Evolutionary conservation across 2,329 filamentous ascomycete species (phyloP).

Genomic region (Harringtonia lauricola): DNA sequence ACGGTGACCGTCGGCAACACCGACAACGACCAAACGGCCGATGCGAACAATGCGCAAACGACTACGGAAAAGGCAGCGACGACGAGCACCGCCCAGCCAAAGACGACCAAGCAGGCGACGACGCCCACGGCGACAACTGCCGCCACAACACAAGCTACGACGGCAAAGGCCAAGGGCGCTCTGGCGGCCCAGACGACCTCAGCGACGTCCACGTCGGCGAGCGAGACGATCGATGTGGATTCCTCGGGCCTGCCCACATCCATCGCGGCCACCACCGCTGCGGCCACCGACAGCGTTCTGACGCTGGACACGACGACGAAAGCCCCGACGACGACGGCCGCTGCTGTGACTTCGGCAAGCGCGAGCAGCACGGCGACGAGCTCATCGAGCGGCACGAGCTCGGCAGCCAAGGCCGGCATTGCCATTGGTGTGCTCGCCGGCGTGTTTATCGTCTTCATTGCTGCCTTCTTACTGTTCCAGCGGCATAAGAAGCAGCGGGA

Average conservation of each 20-base stretch:
- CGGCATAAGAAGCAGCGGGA: slow-evolving; percentile 57
- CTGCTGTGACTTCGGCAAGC: neutral
- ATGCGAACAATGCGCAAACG: neutral
- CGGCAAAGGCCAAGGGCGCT: no score
- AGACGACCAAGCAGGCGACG: slow-evolving; percentile 3
- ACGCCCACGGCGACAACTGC: neutral
- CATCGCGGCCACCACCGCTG: neutral
- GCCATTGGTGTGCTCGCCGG: slow-evolving; percentile 69
- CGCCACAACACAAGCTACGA: neutral
- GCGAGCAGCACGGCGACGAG: no score
- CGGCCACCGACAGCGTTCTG: slow-evolving; percentile 5
- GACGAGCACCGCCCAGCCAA: neutral
- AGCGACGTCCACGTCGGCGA: neutral
- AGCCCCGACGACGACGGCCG: neutral
- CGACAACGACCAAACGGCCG: neutral
- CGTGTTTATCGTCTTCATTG: slow-evolving; percentile 53
- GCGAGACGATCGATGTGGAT: neutral
- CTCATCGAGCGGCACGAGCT: slow-evolving; percentile 6
- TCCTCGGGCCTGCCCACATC: neutral
- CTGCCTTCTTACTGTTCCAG: slow-evolving; percentile 62
- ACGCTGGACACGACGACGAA: slow-evolving; percentile 5
- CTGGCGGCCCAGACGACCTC: neutral
- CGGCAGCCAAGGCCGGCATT: slow-evolving; percentile 63
- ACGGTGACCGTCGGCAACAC: neutral
- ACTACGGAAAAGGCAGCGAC: neutral